A percentile compares a stretch with the other conserved stretches of the same genome.
phyloP scores from a whole-genome alignment of 2,329 filamentous ascomycete genomes.

The Pleomassaria siparia region DNA sequence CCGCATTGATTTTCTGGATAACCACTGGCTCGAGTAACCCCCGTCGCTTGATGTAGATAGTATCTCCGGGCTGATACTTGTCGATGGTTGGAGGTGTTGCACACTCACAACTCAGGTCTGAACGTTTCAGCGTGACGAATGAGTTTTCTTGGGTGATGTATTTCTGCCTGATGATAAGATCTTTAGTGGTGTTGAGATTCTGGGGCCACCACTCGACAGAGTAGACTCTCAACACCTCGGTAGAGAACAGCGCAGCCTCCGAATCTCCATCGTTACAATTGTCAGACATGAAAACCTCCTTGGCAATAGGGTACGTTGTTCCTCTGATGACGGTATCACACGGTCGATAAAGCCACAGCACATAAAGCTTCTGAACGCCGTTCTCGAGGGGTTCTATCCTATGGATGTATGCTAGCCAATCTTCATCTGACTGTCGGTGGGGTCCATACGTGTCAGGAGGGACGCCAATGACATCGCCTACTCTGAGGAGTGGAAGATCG shows the following conservation, averaged over 20 bases:
- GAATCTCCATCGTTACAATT: slow-evolving; percentile 61
- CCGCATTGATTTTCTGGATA: slow-evolving; percentile 48
- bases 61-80: slow-evolving; percentile 57
- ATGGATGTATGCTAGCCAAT: slow-evolving; percentile 74
- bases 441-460: slow-evolving; percentile 50
- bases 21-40: slow-evolving; percentile 66
- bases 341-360: slow-evolving; percentile 74
- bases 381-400: slow-evolving; percentile 32
- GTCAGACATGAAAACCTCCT: slow-evolving; percentile 76
- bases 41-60: slow-evolving; percentile 54
- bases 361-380: slow-evolving; percentile 53
- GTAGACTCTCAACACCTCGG: slow-evolving; percentile 61
- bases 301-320: slow-evolving; percentile 67
- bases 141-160: slow-evolving; percentile 62
- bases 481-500: slow-evolving; percentile 19
- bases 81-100: slow-evolving; percentile 13
- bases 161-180: slow-evolving; percentile 69
- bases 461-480: slow-evolving; percentile 55
- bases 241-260: slow-evolving; percentile 52
- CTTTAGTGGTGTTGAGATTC: slow-evolving; percentile 44
- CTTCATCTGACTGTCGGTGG: slow-evolving; percentile 59
- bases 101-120: slow-evolving; percentile 59
- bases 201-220: slow-evolving; percentile 60
- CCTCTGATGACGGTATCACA: slow-evolving; percentile 69
- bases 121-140: slow-evolving; percentile 60